Conservation (phyloP, 768 basidiomycete species). For the Amanita thiersii region DNA sequence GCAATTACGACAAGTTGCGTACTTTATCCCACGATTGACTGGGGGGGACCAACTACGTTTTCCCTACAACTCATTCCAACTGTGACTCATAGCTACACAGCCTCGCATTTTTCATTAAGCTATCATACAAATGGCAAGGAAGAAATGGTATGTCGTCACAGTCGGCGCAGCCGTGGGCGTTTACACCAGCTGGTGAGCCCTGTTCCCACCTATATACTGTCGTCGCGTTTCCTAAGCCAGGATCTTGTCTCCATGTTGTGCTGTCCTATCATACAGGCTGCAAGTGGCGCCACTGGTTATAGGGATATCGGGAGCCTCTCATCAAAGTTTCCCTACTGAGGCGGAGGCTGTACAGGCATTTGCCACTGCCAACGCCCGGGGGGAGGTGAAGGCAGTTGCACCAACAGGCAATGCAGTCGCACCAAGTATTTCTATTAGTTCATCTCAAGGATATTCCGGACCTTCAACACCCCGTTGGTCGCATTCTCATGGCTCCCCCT, state of each 20-base stretch:
- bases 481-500: not conserved
- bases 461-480: conserved; percentile 1
- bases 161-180: conserved; percentile 23
- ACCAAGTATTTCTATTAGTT: conserved; percentile 4
- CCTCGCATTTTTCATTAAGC: not conserved
- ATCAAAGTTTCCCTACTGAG: conserved; percentile 34
- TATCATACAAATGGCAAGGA: conserved; percentile 15
- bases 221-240: not conserved
- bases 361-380: conserved; percentile 17
- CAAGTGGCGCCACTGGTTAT: conserved; percentile 35
- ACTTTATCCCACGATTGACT: too few species aligned
- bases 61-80: too few species aligned
- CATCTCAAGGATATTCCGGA: conserved; percentile 10
- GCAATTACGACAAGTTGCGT: too few species aligned
- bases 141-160: conserved; percentile 28
- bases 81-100: not conserved
- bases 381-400: conserved; percentile 21
- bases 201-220: not conserved
- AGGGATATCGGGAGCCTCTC: conserved; percentile 30
- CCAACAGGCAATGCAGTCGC: conserved; percentile 1
- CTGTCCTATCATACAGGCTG: conserved; percentile 24
- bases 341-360: conserved; percentile 31
- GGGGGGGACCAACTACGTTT: too few species aligned
- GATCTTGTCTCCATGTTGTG: not conserved
- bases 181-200: conserved; percentile 23